Evolutionary conservation across 768 basidiomycete genomes (phyloP).

Genomic region (Mycena galopus): DNA sequence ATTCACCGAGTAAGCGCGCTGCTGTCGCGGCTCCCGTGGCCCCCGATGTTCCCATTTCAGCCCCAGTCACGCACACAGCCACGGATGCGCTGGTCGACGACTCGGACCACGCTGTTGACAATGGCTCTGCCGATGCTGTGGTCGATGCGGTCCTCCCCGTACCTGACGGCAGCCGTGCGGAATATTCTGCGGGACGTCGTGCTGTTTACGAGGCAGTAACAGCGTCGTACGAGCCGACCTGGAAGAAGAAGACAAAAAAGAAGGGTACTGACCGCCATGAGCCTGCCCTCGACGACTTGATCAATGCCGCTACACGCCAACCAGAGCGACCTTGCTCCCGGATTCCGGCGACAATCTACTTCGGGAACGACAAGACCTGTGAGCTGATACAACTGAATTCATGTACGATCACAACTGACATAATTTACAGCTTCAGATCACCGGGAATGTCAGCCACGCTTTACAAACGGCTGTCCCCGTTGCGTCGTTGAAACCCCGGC

Average conservation of each 20-base stretch:
- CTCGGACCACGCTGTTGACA: too few species aligned
- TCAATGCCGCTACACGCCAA: slow-evolving; percentile 2
- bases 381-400: background rate
- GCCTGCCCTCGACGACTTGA: slow-evolving; percentile 12
- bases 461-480: background rate
- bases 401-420: background rate
- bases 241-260: slow-evolving; percentile 12
- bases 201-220: background rate
- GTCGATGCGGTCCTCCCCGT: too few species aligned
- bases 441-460: background rate
- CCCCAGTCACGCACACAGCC: too few species aligned
- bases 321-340: background rate
- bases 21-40: background rate
- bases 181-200: too few species aligned
- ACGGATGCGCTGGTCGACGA: background rate
- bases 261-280: background rate
- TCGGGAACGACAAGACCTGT: slow-evolving; percentile 4
- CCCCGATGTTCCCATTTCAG: background rate
- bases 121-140: too few species aligned
- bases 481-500: background rate
- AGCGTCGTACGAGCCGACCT: background rate
- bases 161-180: too few species aligned
- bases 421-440: background rate
- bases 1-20: background rate
- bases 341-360: background rate